Evolutionary conservation across 257 asterid species (phyloP), one percentile per base, ranked within the genome.

Genomic region (Solanum gandarillasii): DNA sequence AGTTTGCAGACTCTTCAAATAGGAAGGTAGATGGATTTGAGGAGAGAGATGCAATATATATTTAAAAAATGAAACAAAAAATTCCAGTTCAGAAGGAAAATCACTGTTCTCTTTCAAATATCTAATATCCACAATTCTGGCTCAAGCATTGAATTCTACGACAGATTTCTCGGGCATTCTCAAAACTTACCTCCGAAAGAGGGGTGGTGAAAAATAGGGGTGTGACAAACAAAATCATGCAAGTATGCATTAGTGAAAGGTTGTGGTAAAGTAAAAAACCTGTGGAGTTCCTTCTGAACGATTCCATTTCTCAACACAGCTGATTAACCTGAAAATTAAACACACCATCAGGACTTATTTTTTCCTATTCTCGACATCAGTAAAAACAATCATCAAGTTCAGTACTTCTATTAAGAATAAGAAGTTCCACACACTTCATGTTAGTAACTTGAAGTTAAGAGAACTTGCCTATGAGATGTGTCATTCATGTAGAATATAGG

Each of bases 401-500:
- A n/a, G 34, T n/a, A 7, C 34, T 23, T 9, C 5, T 76, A 2
- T 76, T 75, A 21, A 36, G 5, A 39, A 75, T 10, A 76, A 39
- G 23, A 76, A 76, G 35, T 39, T 39, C 83, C 1, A 0, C 12
- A 6, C 35, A n/a, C 62, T 25, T n/a, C n/a, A 41, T n/a, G 21
- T 39, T 39, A 38, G n/a, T 39, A 13, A 9, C 25, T n/a, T 41
- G 36, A 41, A 41, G 84, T 39, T n/a, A 25, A 25, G 82, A 73
- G 9, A 65, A 84, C 93, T 91, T 91, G 91, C 99, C 94, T 95
- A 38, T 96, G 98, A 86, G 99, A 97, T 5, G 99, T 95, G 92
- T 97, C 99, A 76, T 95, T 97, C 99, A 95, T 93, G 96, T 97
- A 97, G 92, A 95, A 95, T 90, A 97, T 95, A 36, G 99, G 99